Evolutionary conservation across 495 filamentous ascomycete species (phyloP).

Genomic region (Penicillium robsamsonii): DNA sequence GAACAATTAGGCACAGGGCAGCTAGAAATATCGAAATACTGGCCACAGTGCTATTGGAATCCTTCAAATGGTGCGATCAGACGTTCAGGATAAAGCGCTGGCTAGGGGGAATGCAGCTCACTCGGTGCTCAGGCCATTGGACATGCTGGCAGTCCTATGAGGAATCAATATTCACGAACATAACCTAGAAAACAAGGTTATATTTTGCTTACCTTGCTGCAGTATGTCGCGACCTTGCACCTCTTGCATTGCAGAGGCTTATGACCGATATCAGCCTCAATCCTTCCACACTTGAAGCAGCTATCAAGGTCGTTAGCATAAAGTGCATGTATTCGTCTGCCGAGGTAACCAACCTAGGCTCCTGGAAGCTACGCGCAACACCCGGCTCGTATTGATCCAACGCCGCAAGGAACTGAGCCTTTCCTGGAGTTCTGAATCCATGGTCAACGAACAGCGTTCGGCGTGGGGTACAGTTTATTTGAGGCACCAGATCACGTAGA

Average conservation of each 20-base stretch:
- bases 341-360: background rate
- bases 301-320: background rate
- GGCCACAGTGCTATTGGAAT: background rate
- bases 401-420: conserved; percentile 10
- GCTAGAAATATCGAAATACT: background rate
- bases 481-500: background rate
- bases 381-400: conserved; percentile 7
- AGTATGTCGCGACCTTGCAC: conserved; percentile 9
- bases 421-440: conserved; percentile 8
- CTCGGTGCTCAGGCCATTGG: background rate
- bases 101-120: background rate
- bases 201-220: background rate
- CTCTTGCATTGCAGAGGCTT: background rate
- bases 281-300: conserved; percentile 9
- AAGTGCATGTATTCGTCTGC: background rate
- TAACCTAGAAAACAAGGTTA: too few relatives aligned
- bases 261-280: conserved; percentile 3
- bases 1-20: too few relatives aligned
- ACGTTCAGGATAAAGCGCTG: background rate
- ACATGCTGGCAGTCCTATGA: conserved; percentile 1
- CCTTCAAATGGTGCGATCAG: background rate
- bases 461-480: background rate
- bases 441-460: background rate
- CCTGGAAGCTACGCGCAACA: conserved; percentile 5
- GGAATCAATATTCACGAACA: background rate